These are phyloP conservation scores for Sclerotinia borealis DNA, from an alignment of 2,329 filamentous ascomycete species.

Conservation along the genomic window DNA sequence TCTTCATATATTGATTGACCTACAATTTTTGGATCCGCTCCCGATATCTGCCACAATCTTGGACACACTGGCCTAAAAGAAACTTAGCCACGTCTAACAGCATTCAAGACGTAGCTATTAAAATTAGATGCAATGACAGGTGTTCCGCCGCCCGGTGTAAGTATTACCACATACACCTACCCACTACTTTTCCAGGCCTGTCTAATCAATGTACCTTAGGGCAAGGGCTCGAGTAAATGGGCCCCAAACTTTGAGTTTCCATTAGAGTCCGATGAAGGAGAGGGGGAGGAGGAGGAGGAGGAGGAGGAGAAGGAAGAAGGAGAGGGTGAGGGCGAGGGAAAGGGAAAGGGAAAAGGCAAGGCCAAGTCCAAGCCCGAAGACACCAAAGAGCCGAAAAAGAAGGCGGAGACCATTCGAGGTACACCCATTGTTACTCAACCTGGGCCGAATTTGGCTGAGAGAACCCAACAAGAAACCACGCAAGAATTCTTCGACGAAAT, in stretches of 20 bases:
- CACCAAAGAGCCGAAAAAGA: background rate
- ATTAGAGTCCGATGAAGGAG: background rate
- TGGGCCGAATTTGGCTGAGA: background rate
- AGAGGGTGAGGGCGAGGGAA: no score
- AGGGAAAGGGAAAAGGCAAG: background rate
- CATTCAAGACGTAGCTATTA: background rate
- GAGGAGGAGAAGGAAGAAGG: background rate
- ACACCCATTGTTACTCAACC: background rate
- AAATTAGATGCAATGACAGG: background rate
- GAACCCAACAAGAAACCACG: background rate
- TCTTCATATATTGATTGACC: background rate
- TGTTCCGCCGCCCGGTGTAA: background rate
- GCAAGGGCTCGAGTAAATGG: background rate
- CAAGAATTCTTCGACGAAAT: background rate
- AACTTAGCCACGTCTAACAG: background rate
- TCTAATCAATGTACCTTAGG: background rate
- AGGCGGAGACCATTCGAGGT: slow-evolving; percentile 1
- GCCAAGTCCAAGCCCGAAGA: background rate
- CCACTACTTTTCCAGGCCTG: background rate
- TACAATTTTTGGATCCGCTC: no score
- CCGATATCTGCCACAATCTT: background rate
- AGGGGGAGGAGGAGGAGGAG: no score
- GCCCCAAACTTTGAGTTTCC: background rate
- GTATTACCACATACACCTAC: background rate
- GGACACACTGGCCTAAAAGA: background rate